A percentile compares a stretch with the other conserved stretches of the same genome.
phyloP scores from a whole-genome alignment of 2,329 filamentous ascomycete species.

The Trichoderma simmonsii region DNA sequence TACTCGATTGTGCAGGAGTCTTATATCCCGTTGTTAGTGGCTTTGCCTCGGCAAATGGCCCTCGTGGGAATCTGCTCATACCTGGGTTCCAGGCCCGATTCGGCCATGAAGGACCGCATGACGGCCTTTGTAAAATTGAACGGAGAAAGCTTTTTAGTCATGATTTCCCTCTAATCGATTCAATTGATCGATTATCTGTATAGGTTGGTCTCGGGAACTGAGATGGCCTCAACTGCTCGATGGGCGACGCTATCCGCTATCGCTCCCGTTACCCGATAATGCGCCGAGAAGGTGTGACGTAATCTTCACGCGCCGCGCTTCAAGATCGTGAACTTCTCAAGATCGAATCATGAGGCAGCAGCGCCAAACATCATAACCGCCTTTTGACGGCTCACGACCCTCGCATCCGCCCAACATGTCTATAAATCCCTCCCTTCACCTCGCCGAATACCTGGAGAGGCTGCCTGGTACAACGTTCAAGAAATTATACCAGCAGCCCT shows the following conservation, averaged over 20 bases:
- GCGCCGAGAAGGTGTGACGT: neutral
- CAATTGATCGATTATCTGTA: neutral
- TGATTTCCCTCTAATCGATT: slow-evolving; percentile 14
- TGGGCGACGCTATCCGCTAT: neutral
- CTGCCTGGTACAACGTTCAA: slow-evolving; percentile 86
- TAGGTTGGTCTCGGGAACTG: neutral
- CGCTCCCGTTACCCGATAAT: neutral
- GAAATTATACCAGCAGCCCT: slow-evolving; percentile 92
- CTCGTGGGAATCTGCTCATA: slow-evolving; percentile 35
- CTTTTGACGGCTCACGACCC: slow-evolving; percentile 27
- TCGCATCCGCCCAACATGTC: slow-evolving; percentile 40
- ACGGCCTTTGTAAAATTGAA: slow-evolving; percentile 37
- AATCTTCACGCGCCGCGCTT: neutral
- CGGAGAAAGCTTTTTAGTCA: slow-evolving; percentile 36
- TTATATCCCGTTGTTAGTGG: slow-evolving; percentile 15
- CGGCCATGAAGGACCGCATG: slow-evolving; percentile 77
- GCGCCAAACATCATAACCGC: neutral
- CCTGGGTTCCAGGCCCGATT: slow-evolving; percentile 88
- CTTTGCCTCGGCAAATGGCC: neutral
- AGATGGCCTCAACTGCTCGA: neutral
- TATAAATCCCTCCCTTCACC: slow-evolving; percentile 50
- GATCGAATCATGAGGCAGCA: neutral
- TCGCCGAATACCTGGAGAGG: slow-evolving; percentile 89
- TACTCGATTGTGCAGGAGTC: slow-evolving; percentile 29
- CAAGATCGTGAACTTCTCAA: neutral